Evolutionary conservation across 306 rosid genomes (phyloP).

Genomic region (Vigna nakashimae): DNA sequence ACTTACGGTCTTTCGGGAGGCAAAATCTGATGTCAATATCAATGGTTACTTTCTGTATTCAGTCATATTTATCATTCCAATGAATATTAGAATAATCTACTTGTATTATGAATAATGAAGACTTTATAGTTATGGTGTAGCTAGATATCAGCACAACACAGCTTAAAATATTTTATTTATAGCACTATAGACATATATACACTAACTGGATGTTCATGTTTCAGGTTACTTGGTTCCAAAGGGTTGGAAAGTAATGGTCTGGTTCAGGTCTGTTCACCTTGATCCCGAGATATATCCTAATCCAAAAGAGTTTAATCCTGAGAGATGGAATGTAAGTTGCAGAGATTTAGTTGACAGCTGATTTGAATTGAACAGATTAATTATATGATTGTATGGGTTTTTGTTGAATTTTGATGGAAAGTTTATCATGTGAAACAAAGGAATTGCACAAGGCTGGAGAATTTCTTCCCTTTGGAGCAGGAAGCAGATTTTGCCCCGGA

Average conservation of each 20-base stretch:
- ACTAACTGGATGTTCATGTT: background rate
- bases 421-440: slow-evolving; percentile 42
- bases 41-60: slow-evolving; percentile 56
- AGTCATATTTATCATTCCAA: background rate
- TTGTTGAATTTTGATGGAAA: background rate
- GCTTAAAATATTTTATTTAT: no score
- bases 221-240: slow-evolving; percentile 81
- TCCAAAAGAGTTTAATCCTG: slow-evolving; percentile 80
- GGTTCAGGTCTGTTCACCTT: slow-evolving; percentile 86
- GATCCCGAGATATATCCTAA: slow-evolving; percentile 84
- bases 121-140: no score
- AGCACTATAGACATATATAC: no score
- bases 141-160: no score
- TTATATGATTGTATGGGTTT: background rate
- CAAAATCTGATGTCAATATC: slow-evolving; percentile 70
- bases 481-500: slow-evolving; percentile 78
- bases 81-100: no score
- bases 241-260: slow-evolving; percentile 86
- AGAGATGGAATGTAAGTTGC: slow-evolving; percentile 82
- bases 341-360: background rate
- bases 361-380: background rate
- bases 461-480: slow-evolving; percentile 92
- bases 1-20: slow-evolving; percentile 78
- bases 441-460: slow-evolving; percentile 72
- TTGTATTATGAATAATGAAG: no score